phyloP scores from a whole-genome alignment of 2,329 filamentous ascomycete species.

The Fusarium albidum region DNA sequence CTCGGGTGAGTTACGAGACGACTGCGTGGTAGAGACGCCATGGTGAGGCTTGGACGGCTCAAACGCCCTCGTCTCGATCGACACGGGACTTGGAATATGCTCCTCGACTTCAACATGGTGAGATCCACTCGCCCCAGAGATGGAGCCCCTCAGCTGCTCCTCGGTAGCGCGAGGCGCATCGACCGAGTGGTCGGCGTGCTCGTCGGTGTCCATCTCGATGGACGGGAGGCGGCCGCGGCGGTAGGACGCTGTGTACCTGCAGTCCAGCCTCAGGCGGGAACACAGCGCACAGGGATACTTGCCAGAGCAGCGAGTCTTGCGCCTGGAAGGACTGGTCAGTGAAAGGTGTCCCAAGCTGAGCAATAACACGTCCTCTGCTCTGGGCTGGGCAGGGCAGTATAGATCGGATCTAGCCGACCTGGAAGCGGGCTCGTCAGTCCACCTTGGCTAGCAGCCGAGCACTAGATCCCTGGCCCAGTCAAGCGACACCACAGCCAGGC shows the following conservation, averaged over 20 bases:
- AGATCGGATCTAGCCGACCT: slow-evolving; percentile 2
- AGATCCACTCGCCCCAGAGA: background rate
- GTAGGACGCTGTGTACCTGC: slow-evolving; percentile 36
- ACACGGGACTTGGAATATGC: slow-evolving; percentile 19
- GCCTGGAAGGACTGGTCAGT: slow-evolving; percentile 16
- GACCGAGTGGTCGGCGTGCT: background rate
- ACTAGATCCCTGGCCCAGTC: background rate
- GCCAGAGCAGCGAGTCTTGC: slow-evolving; percentile 39
- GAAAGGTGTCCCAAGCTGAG: background rate
- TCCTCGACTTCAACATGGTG: slow-evolving; percentile 14
- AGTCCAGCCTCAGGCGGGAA: slow-evolving; percentile 33
- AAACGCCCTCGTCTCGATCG: slow-evolving; percentile 14
- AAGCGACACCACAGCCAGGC: background rate
- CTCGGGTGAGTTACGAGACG: slow-evolving; percentile 32
- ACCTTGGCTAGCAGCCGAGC: background rate
- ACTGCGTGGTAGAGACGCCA: slow-evolving; percentile 8
- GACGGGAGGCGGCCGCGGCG: slow-evolving; percentile 35
- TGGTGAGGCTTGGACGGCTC: slow-evolving; percentile 1
- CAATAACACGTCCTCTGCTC: background rate
- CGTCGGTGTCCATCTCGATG: slow-evolving; percentile 31
- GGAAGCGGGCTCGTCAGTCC: background rate
- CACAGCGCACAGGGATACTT: slow-evolving; percentile 37
- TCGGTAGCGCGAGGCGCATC: background rate
- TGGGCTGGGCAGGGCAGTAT: background rate
- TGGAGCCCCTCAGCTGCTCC: slow-evolving; percentile 7